Evolutionary conservation across 352 stramenopile genomes (phyloP), one percentile per base, ranked within the genome.

Genomic region (Aphanomyces euteiches): DNA sequence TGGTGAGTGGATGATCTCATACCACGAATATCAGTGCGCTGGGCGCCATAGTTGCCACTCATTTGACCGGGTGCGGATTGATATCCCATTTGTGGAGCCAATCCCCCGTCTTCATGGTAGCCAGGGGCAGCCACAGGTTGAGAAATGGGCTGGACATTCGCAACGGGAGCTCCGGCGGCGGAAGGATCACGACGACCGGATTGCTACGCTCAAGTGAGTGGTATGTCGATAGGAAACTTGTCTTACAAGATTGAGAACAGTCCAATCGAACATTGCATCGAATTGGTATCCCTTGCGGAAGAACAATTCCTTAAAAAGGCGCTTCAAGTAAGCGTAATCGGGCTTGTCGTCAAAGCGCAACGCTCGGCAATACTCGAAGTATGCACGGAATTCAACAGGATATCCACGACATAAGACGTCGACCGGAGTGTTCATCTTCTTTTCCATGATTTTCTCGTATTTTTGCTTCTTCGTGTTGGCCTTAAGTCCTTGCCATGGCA

Each of bases 251-350:
- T 92, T 92, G 41, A 99, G 88, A 64, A 99, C 92, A 17, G 95
- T 99, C 97, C 97, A 99, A 85, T 99, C 97, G 78, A 98, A 99
- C 91, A 99, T 98, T 69, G 98, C 98, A 77, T 99, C 96, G 75
- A 98, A 98, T 81, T 98, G 92, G 84, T 98, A 99, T 38, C 96
- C 97, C 84, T 99, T 99, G 72, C 96, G 85, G 81, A 98, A 98
- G 79, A 99, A 99, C 36, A 99, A 87, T 75, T 99, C 97, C 84
- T 98, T 98, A 81, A 99, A 99, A 50, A 99, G 79, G 73, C 96
- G 85, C 84, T 96, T 98, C 47, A 94, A 75, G 79, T 94, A 94
- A 17, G 81, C 85, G 77, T 95, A 95, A 74, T 95, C 85, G 3
- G 87, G 87, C 76, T 95, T 93, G 78, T 95, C 87, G 70, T 95